Percentiles rank a stretch among this genome's conserved stretches.
Conservation (phyloP, 257 asterid genomes). For the Plantago elongata region DNA sequence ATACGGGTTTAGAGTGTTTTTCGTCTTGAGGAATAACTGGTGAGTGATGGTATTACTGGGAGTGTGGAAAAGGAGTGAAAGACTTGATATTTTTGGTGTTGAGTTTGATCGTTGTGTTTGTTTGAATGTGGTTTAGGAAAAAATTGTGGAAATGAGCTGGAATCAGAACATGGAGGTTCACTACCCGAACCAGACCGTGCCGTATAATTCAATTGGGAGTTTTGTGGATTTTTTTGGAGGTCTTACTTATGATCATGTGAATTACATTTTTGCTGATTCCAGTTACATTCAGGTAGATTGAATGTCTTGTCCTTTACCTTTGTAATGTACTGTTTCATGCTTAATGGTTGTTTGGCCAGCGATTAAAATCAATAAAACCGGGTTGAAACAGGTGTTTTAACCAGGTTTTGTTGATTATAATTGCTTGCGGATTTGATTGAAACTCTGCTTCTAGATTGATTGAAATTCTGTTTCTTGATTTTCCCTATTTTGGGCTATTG, state of each 20-base stretch:
- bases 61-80: conserved; percentile 7
- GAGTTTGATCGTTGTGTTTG: conserved; percentile 11
- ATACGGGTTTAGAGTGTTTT: conserved; percentile 6
- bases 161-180: conserved; percentile 42
- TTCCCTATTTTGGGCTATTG: conserved; percentile 10
- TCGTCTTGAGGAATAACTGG: conserved; percentile 17
- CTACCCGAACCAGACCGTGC: conserved; percentile 56
- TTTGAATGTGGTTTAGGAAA: conserved; percentile 11
- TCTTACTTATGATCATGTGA: conserved; percentile 76
- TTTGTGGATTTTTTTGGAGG: conserved; percentile 93
- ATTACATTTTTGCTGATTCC: conserved; percentile 69
- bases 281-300: conserved; percentile 60
- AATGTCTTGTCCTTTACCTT: conserved; percentile 10
- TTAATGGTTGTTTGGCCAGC: too few species aligned
- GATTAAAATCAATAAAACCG: too few species aligned
- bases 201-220: conserved; percentile 80
- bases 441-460: not conserved
- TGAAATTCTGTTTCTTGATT: conserved; percentile 7
- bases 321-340: not conserved
- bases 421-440: too few species aligned
- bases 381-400: too few species aligned
- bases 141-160: conserved; percentile 1
- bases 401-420: too few species aligned
- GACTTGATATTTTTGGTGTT: not conserved
- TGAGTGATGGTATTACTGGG: conserved; percentile 8